Conservation (phyloP, 192 early-diverging fungal species). For the Entophlyctis helioformis region DNA sequence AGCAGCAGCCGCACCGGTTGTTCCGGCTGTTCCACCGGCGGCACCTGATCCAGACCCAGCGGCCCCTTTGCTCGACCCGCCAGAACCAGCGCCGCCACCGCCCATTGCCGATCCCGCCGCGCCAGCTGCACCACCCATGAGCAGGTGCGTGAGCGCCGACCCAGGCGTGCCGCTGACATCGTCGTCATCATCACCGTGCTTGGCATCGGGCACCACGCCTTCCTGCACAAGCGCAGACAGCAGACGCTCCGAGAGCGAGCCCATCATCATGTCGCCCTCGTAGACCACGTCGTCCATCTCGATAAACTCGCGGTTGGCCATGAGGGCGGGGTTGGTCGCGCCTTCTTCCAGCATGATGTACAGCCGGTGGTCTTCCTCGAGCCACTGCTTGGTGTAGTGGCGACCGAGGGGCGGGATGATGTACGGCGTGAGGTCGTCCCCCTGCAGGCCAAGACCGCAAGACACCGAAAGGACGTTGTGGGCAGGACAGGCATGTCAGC, state of each 20-base stretch:
- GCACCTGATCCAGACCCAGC: too few species aligned
- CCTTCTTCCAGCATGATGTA: too few species aligned
- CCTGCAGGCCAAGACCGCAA: constrained; percentile 7
- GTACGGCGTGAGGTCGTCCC: constrained; percentile 58
- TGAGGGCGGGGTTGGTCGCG: constrained; percentile 1
- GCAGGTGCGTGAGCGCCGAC: too few species aligned
- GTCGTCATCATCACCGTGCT: constrained; percentile 17
- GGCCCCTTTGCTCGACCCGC: too few species aligned
- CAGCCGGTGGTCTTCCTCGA: constrained; percentile 44
- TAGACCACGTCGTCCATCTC: constrained; percentile 20
- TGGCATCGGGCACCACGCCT: constrained; percentile 23
- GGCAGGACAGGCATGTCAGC: not conserved
- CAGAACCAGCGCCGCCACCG: too few species aligned
- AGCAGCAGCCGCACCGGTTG: too few species aligned
- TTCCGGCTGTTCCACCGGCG: too few species aligned
- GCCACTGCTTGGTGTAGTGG: constrained; percentile 54
- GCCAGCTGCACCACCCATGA: too few species aligned
- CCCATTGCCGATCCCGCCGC: too few species aligned
- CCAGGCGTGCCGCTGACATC: too few species aligned
- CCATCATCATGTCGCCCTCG: constrained; percentile 48
- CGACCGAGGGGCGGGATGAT: constrained; percentile 71
- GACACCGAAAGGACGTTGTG: not conserved
- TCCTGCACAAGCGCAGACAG: constrained; percentile 41
- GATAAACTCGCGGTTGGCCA: constrained; percentile 15
- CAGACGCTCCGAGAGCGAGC: constrained; percentile 71